Evolutionary conservation across 2,329 filamentous ascomycete species (phyloP).

Genomic region (Tolypocladium inflatum): DNA sequence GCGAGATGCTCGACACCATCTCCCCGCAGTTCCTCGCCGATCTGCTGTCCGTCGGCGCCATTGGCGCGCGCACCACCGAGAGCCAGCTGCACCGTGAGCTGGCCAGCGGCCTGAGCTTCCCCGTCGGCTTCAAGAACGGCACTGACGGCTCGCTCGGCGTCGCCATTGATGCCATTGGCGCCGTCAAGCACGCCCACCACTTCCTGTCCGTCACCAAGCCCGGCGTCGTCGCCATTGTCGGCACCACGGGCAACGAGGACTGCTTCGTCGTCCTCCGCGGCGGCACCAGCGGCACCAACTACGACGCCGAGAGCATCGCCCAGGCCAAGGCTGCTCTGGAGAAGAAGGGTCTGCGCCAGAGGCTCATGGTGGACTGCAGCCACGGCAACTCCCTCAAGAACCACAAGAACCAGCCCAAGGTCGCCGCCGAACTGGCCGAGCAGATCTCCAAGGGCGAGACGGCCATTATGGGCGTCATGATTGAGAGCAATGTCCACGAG

Average conservation of each 20-base stretch:
- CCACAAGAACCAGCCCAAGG: constrained; percentile 95
- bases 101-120: constrained; percentile 89
- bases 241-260: constrained; percentile 90
- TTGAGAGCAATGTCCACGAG: constrained; percentile 95
- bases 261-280: constrained; percentile 94
- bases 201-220: constrained; percentile 97
- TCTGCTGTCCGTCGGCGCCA: constrained; percentile 79
- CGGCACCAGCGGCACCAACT: constrained; percentile 90
- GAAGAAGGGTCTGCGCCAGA: constrained; percentile 62
- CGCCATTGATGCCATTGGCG: constrained; percentile 90
- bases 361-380: constrained; percentile 96
- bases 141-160: constrained; percentile 86
- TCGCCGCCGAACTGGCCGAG: constrained; percentile 69
- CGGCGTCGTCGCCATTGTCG: constrained; percentile 87
- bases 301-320: constrained; percentile 73
- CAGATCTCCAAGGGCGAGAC: constrained; percentile 80
- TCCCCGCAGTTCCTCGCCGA: constrained; percentile 95
- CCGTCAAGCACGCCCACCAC: constrained; percentile 85
- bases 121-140: constrained; percentile 98
- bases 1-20: constrained; percentile 97
- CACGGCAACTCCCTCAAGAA: constrained; percentile 95
- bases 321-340: constrained; percentile 72
- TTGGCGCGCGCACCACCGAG: constrained; percentile 95
- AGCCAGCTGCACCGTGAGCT: constrained; percentile 92
- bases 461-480: constrained; percentile 95